Evolutionary conservation across 2,329 filamentous ascomycete genomes (phyloP).

Genomic region (Aureobasidium sp.): DNA sequence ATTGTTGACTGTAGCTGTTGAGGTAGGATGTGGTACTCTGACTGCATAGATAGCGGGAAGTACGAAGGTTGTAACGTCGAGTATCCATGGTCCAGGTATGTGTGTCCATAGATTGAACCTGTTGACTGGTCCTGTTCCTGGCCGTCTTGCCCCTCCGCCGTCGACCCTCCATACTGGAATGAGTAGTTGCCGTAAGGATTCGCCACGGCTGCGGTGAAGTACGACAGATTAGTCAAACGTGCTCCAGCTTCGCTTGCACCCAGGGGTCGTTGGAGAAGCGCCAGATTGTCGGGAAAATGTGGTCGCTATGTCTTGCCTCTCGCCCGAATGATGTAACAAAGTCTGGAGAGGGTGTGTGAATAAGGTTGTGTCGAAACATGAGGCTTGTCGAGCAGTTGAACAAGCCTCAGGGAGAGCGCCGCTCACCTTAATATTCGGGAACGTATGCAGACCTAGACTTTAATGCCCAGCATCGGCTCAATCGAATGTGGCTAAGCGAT

Average conservation of each 20-base stretch:
- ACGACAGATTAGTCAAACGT: not conserved
- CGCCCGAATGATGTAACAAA: not conserved
- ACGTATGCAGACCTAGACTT: not conserved
- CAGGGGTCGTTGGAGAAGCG: not conserved
- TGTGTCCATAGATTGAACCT: not conserved
- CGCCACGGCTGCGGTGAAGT: conserved; percentile 9
- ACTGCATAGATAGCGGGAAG: not conserved
- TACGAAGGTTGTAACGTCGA: conserved; percentile 1
- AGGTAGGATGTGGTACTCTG: not conserved
- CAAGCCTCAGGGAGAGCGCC: not conserved
- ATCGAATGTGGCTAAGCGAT: not conserved
- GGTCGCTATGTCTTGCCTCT: not conserved
- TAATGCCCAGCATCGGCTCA: not conserved
- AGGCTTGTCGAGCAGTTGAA: conserved; percentile 1
- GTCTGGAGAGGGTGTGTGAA: not conserved
- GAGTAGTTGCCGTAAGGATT: conserved; percentile 1
- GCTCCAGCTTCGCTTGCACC: not conserved
- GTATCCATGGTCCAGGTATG: not conserved
- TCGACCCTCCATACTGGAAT: not conserved
- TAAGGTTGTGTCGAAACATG: conserved; percentile 1
- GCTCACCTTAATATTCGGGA: not conserved
- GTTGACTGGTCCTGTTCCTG: not conserved
- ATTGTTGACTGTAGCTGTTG: not conserved
- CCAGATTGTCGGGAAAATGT: not conserved
- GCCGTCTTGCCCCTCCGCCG: not conserved